These are phyloP conservation scores for Trichosanthes truncata DNA, from an alignment of 306 rosid species.

Conservation along the genomic window DNA sequence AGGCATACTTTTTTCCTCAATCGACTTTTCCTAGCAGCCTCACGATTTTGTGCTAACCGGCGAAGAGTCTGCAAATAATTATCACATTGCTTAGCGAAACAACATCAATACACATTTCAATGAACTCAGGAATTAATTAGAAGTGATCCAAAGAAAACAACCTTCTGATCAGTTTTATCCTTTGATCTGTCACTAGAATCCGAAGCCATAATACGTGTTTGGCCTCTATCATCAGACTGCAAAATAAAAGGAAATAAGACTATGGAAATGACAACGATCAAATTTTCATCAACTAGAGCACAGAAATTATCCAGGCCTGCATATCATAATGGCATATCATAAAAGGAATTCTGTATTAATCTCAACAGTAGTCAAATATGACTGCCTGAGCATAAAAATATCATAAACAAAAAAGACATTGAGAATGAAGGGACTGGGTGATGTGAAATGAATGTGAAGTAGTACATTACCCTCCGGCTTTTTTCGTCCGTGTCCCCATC, in stretches of 20 bases:
- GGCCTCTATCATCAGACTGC: constrained; percentile 67
- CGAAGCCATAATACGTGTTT: constrained; percentile 43
- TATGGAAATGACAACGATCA: background rate
- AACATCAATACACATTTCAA: constrained; percentile 2
- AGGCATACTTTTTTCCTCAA: constrained; percentile 74
- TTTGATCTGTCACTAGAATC: constrained; percentile 94
- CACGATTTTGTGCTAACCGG: constrained; percentile 96
- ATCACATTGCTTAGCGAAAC: background rate
- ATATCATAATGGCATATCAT: background rate
- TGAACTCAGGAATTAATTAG: background rate
- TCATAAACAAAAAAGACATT: background rate
- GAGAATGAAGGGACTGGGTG: background rate
- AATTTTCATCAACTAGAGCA: background rate
- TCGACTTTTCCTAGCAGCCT: constrained; percentile 97
- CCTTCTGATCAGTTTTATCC: constrained; percentile 95
- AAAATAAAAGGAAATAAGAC: constrained; percentile 8
- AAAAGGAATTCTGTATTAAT: background rate
- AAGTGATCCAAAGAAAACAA: constrained; percentile 13
- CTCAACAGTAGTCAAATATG: background rate
- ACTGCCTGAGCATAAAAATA: background rate
- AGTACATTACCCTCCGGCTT: constrained; percentile 53
- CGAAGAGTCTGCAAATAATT: constrained; percentile 62
- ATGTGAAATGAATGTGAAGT: constrained; percentile 6
- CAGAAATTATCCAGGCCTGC: background rate
- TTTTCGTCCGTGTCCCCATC: constrained; percentile 93